A percentile compares a stretch with the other conserved stretches of the same genome.
phyloP scores from a whole-genome alignment of 1,139 yeast species.

The Taphrina confusa region DNA sequence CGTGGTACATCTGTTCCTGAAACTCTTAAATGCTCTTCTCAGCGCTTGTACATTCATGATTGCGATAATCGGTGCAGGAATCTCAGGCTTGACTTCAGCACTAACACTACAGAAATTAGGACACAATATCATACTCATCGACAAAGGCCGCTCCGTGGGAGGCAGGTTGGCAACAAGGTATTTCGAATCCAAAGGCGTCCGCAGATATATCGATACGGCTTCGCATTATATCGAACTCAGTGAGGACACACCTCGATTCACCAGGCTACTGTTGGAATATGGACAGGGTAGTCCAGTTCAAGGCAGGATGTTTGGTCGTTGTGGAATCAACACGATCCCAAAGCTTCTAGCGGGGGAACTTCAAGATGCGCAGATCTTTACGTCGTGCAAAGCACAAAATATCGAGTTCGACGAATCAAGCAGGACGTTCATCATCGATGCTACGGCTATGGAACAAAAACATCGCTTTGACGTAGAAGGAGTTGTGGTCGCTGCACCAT shows the following conservation, averaged over 20 bases:
- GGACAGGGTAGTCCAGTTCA: not conserved
- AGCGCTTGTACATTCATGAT: too few species aligned
- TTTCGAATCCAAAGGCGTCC: not conserved
- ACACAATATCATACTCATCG: conserved; percentile 7
- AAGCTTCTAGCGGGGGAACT: conserved; percentile 10
- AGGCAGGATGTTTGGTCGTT: not conserved
- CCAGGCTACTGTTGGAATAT: not conserved
- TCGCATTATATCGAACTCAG: conserved; percentile 11
- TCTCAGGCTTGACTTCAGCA: conserved; percentile 28
- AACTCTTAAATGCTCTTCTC: too few species aligned
- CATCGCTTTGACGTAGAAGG: not conserved
- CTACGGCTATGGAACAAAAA: not conserved
- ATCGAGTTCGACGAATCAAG: not conserved
- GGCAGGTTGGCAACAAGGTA: conserved; percentile 30
- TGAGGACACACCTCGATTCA: conserved; percentile 12
- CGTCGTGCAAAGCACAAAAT: not conserved
- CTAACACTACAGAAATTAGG: conserved; percentile 19
- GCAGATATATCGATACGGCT: conserved; percentile 27
- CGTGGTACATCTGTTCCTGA: too few species aligned
- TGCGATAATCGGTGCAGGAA: conserved; percentile 24
- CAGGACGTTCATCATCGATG: not conserved
- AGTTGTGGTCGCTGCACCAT: conserved; percentile 18
- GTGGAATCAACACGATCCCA: conserved; percentile 16
- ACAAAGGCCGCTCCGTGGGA: conserved; percentile 27
- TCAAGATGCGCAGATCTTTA: not conserved